Base-by-base conservation (phyloP, 257 asterid species). In the Lavandula angustifolia region DNA sequence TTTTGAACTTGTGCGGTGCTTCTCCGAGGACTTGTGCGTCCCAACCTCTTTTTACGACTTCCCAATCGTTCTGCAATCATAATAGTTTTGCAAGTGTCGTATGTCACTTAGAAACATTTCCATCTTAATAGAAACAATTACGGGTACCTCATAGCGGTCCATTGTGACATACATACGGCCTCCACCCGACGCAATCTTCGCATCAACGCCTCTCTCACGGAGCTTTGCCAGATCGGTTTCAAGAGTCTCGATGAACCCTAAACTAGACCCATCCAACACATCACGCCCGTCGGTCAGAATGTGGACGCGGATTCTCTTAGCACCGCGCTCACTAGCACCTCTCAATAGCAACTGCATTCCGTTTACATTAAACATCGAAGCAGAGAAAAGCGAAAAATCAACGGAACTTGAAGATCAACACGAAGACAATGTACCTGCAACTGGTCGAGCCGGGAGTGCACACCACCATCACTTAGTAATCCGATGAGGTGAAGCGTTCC, bases 11-110 rank as follows among this genome's bases (percentile, higher is more conserved):
- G 84, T 89, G 76, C 4, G 94, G 96, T 53, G 98, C 96, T 80
- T 89, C 98, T 60, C 96, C 98, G 49, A 87, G 95, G 48, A 92
- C 96, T 75, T 89, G 98, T 12, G 98, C 98, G 69, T 92, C 98
- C 98, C 98, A 92, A 29, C 96, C 98, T 73, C 96, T 68, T 75
- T 92, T 92, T 7, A 92, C 79, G 34, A 89, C 89, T 10, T 82
- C 95, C 96, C 98, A 92, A 54, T 92, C 98, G 76, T 92, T 92
- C 96, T 85, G 75, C 66, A 71, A 50, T n/a, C n/a, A 70, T 9
- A 14, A 14, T 13, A 9, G 54, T 7, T 51, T 60, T 9, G 37
- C 5, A 18, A n/a, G 27, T 34, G 51, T 41, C 41, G 33, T 29
- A 44, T 50, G 44, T 63, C 50, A 14, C 57, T 2, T 29, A 31